Conservation (phyloP, 2,329 filamentous ascomycete genomes). For the Cordyceps javanica region DNA sequence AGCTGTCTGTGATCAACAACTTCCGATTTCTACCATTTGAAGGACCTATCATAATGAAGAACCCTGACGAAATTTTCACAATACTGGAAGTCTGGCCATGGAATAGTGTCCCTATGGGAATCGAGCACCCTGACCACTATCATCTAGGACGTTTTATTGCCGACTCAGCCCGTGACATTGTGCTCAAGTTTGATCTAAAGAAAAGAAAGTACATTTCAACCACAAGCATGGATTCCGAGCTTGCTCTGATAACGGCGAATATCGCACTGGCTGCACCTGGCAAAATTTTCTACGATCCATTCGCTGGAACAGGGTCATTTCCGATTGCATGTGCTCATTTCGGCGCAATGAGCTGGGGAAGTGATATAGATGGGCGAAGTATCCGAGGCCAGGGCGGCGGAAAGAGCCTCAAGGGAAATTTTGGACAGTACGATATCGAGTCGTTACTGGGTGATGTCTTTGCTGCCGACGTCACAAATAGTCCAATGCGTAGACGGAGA, state of each 20-base stretch:
- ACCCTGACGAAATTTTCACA: constrained; percentile 67
- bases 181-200: constrained; percentile 79
- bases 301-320: constrained; percentile 92
- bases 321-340: constrained; percentile 86
- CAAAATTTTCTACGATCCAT: constrained; percentile 88
- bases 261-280: constrained; percentile 76
- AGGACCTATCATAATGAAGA: constrained; percentile 71
- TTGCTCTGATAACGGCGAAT: constrained; percentile 87
- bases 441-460: constrained; percentile 69
- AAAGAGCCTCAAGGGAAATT: constrained; percentile 60
- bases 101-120: constrained; percentile 40
- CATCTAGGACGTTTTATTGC: constrained; percentile 70
- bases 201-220: constrained; percentile 91
- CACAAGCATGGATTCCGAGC: constrained; percentile 94
- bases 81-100: constrained; percentile 77
- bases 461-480: constrained; percentile 81
- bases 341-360: constrained; percentile 75
- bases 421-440: constrained; percentile 71
- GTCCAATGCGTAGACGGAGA: constrained; percentile 58
- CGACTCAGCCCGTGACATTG: constrained; percentile 58
- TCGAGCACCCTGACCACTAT: constrained; percentile 50
- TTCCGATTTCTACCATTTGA: constrained; percentile 74
- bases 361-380: constrained; percentile 87
- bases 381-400: constrained; percentile 65
- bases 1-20: constrained; percentile 71